phyloP scores from a whole-genome alignment of 306 rosid genomes.

The Cercis canadensis region DNA sequence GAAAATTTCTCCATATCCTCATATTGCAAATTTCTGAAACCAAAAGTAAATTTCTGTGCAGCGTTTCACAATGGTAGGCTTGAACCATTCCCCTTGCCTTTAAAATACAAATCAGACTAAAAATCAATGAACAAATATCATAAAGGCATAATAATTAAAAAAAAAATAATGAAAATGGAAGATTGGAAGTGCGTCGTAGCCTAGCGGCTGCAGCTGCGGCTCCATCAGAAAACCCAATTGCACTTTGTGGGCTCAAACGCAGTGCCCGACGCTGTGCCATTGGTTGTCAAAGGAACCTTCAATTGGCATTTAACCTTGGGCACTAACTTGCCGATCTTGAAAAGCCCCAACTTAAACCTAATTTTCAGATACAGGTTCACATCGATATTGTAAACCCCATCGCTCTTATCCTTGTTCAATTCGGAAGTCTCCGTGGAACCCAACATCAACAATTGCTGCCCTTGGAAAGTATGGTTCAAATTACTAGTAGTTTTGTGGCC shows the following conservation, averaged over 20 bases:
- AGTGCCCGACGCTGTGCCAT: conserved; percentile 23
- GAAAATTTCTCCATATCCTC: too few species aligned
- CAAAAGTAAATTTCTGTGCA: too few species aligned
- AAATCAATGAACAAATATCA: conserved; percentile 33
- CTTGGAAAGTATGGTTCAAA: conserved; percentile 46
- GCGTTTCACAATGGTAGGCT: too few species aligned
- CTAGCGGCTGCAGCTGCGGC: not conserved
- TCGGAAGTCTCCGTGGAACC: conserved; percentile 31
- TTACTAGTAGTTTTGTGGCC: conserved; percentile 66
- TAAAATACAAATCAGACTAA: too few species aligned
- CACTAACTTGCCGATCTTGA: conserved; percentile 57
- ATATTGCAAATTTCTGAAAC: too few species aligned
- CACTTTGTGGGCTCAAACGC: conserved; percentile 60
- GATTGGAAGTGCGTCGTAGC: not conserved
- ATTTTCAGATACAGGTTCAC: conserved; percentile 63
- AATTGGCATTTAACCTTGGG: conserved; percentile 66
- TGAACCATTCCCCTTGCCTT: too few species aligned
- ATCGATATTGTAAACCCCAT: conserved; percentile 52
- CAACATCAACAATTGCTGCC: conserved; percentile 42
- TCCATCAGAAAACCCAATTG: conserved; percentile 52
- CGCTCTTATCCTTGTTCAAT: conserved; percentile 40
- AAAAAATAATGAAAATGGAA: not conserved
- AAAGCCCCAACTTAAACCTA: conserved; percentile 55
- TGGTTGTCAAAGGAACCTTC: conserved; percentile 50
- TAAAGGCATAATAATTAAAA: not conserved